Base-by-base conservation (phyloP, 2,329 filamentous ascomycete genomes). In the Fusarium poae region DNA sequence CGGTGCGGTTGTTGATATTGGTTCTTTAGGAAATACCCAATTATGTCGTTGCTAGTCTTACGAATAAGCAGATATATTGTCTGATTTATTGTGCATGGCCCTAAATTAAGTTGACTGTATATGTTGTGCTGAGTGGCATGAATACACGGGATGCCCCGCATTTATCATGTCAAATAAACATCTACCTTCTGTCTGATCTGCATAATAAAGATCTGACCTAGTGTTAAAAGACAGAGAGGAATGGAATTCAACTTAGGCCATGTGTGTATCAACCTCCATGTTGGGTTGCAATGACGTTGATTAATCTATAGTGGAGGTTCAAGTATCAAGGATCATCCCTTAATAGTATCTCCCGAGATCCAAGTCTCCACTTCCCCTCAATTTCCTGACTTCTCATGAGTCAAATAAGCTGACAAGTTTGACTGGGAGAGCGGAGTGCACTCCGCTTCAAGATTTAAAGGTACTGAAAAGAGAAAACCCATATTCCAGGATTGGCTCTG, bases 291-390 rank as follows among this genome's bases (percentile, higher is more conserved):
- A 72, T 74, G 70, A 74, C 70, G 70, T 71, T 67, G 30, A 37
- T 34, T 27, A 35, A 34, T 49, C 34, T 40, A 51, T 40, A 51
- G 34, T 51, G 30, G 40, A 55, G 52, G 34, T 52, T 45, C 49
- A 52, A 48, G 37, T 37, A 40, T 63, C 62, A 57, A 66, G 62
- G 72, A 57, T 65, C 53, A 67, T 65, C 64, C 64, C 58, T 67
- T 35, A 52, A 37, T 48, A 37, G 35, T 15, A 46, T 45, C 35
- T 46, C 44, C 58, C 34, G 66, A 56, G 48, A 57, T 60, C 64
- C 57, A 46, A 51, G 61, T 67, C 72, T 67, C 72, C 72, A 74
- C 72, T 73, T 72, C 72, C 72, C 72, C 72, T 73, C 72, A 69
- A 43, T 53, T 29, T 15, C 53, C 49, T 59, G 53, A 46, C 67